Base-by-base conservation (phyloP, 2,329 filamentous ascomycete genomes). In the Venturia nashicola region DNA sequence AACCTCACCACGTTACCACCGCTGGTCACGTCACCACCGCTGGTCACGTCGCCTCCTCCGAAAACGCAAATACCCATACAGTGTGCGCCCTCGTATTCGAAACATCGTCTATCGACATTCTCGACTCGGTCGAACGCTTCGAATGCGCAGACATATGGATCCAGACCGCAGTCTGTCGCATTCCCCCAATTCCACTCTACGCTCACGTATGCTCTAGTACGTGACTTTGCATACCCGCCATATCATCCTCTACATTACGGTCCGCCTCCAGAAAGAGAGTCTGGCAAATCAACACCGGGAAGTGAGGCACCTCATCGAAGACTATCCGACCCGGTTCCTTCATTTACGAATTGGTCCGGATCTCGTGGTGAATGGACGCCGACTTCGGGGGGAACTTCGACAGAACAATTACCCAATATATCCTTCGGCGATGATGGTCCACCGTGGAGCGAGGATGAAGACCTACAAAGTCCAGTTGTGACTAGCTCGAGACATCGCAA, bases 371-470 rank as follows among this genome's bases (percentile, higher is more conserved):
- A 59, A 65, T 55, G 61, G 59, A 27, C 36, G 27, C 40, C 36
- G 39, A 64, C 34, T 12, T 59, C 32, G 27, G 34, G 57, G 12
- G 34, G 61, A 40, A 46, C 46, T 18, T 60, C 46, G n/a, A 84
- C 82, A 32, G 83, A 89, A 68, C 88, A 92, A 70, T 80, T 95
- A 18, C 87, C 90, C 11, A 88, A 89, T 23, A 91, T 94, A 72
- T 85, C 90, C 60, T 93, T 94, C 70, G 89, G 85, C 4, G 91
- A 94, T 48, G 75, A 75, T 72, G 92, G 92, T 0, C 92, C 92
- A 27, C 93, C 92, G 2, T 97, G 91, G 78, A 96, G 91, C 74
- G 92, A 97, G 76, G 92, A 97, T 71, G 91, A 97, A 70, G 94
- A 97, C 74, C 81, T 97, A 54, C 90, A 94, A 71, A 96, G 91